phyloP scores from a whole-genome alignment of 2,329 filamentous ascomycete species.

The Sporothrix pallida region DNA sequence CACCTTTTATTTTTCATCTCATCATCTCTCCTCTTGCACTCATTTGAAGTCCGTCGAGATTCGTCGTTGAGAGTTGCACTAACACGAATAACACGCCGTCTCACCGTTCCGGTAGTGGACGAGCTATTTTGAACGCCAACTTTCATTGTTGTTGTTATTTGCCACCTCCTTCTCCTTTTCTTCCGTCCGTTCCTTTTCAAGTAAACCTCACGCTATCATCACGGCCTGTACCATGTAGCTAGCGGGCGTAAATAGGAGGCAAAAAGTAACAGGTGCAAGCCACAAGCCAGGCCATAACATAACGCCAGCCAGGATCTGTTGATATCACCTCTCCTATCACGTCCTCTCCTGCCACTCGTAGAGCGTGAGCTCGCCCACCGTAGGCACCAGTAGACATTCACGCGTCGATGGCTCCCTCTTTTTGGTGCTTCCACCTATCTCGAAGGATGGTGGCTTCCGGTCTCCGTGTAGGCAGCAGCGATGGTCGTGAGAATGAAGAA shows the following conservation, averaged over 20 bases:
- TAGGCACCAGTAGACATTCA: not conserved
- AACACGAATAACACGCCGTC: not conserved
- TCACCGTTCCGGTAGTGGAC: conserved; percentile 19
- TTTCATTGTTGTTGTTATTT: not conserved
- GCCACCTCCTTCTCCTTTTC: conserved; percentile 16
- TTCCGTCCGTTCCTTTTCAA: not conserved
- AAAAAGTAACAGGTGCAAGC: not conserved
- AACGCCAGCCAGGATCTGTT: not conserved
- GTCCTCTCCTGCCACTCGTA: not conserved
- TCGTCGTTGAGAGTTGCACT: not conserved
- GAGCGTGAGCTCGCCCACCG: conserved; percentile 13
- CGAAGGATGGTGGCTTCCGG: too few species aligned
- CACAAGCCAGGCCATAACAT: not conserved
- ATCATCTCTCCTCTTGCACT: not conserved
- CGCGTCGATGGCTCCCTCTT: not conserved
- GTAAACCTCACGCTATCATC: not conserved
- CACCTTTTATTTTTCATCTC: not conserved
- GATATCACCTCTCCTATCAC: not conserved
- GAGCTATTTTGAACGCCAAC: not conserved
- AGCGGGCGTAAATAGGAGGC: not conserved
- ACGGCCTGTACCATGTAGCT: not conserved
- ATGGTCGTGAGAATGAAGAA: not conserved
- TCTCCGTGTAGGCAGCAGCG: conserved; percentile 23
- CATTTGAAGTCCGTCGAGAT: not conserved
- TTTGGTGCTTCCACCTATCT: not conserved